Evolutionary conservation across 1,284 basidiomycete genomes (phyloP).

Genomic region (Cerioporus squamosus): DNA sequence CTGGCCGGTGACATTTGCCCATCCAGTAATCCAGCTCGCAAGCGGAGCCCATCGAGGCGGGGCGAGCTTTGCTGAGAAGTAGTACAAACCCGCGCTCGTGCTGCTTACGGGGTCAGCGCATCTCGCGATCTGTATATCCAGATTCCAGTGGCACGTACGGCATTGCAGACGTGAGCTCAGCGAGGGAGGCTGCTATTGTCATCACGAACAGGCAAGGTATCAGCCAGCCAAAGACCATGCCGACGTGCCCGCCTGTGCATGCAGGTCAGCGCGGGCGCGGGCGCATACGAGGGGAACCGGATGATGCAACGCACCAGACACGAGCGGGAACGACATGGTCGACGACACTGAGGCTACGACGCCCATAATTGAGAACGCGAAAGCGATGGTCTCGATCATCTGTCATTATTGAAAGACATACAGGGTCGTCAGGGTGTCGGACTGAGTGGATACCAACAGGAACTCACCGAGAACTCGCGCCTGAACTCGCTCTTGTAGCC

Average conservation of each 20-base stretch:
- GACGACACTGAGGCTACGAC: conserved; percentile 72
- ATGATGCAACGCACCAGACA: conserved; percentile 48
- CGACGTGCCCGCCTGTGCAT: conserved; percentile 66
- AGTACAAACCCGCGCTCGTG: conserved; percentile 66
- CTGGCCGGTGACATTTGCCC: conserved; percentile 67
- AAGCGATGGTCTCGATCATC: conserved; percentile 68
- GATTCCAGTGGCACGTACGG: conserved; percentile 64
- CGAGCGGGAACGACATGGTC: conserved; percentile 64
- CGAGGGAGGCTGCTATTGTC: conserved; percentile 69
- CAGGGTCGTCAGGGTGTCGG: background rate
- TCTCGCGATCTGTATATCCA: background rate
- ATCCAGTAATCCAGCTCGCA: conserved; percentile 77
- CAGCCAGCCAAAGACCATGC: conserved; percentile 80
- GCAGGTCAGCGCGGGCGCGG: background rate
- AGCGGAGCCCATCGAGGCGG: conserved; percentile 61
- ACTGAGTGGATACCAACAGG: background rate
- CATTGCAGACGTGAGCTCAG: conserved; percentile 76
- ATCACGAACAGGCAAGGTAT: conserved; percentile 74
- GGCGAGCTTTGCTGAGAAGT: conserved; percentile 75
- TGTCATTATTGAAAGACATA: conserved; percentile 26
- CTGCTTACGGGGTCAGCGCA: conserved; percentile 14
- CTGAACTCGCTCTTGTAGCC: conserved; percentile 80
- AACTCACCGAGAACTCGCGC: conserved; percentile 72
- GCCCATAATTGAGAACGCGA: conserved; percentile 79
- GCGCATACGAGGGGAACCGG: background rate